Conservation (phyloP, 306 rosid genomes). For the Betula pendula region DNA sequence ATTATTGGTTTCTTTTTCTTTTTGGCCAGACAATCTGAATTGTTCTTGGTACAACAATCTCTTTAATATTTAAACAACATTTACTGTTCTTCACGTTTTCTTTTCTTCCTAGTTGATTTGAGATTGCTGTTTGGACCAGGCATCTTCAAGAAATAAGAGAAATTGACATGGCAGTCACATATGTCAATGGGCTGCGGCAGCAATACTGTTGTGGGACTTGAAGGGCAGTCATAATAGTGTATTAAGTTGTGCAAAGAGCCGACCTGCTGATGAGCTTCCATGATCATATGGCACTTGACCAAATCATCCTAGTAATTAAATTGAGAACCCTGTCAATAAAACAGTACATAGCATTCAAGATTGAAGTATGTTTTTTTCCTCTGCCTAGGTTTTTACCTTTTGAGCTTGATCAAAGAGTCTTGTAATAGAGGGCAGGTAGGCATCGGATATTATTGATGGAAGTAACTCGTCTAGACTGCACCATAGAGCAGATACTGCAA, state of each 20-base stretch:
- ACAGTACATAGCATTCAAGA: conserved; percentile 9
- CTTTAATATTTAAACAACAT: no score
- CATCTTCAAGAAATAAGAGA: conserved; percentile 20
- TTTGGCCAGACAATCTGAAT: neutral
- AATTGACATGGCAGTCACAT: conserved; percentile 15
- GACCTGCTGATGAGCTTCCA: conserved; percentile 33
- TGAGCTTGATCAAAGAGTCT: conserved; percentile 32
- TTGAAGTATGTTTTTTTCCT: neutral
- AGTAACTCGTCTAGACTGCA: conserved; percentile 31
- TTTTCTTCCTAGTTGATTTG: conserved; percentile 10
- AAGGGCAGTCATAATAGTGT: conserved; percentile 23
- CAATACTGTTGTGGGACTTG: conserved; percentile 56
- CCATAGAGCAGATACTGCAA: conserved; percentile 43
- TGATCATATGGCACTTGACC: conserved; percentile 36
- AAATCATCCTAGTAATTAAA: conserved; percentile 40
- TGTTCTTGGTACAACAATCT: neutral
- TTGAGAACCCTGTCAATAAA: neutral
- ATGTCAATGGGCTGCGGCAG: conserved; percentile 23
- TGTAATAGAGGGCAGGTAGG: conserved; percentile 20
- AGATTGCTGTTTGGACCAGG: neutral
- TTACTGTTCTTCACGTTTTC: conserved; percentile 14
- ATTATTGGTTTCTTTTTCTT: neutral
- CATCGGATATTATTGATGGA: conserved; percentile 11
- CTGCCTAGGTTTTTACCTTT: conserved; percentile 28
- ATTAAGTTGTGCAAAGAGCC: neutral